Evolutionary conservation across 495 filamentous ascomycete species (phyloP).

Genomic region (Aspergillus mulundensis): DNA sequence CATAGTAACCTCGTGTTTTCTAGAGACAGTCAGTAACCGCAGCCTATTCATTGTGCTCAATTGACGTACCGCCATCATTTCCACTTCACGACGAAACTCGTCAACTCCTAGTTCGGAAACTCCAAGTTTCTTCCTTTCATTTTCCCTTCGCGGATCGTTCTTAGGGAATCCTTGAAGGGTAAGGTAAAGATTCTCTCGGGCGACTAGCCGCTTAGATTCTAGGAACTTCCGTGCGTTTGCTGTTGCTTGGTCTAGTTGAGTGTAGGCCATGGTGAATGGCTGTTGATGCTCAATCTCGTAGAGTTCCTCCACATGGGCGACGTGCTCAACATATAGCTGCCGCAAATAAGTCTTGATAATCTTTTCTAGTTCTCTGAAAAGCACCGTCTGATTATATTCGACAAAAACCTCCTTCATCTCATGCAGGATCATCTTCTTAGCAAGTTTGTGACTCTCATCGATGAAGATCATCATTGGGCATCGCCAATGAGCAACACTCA

Average conservation of each 20-base stretch:
- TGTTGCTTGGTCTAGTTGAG: constrained; percentile 18
- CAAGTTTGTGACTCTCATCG: constrained; percentile 22
- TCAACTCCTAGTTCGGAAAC: constrained; percentile 38
- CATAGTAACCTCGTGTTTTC: constrained; percentile 50
- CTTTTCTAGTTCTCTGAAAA: constrained; percentile 27
- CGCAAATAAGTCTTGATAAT: constrained; percentile 30
- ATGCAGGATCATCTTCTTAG: constrained; percentile 26
- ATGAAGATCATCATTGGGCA: constrained; percentile 30
- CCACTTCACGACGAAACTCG: constrained; percentile 39
- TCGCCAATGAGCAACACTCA: constrained; percentile 40
- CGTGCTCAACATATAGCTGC: constrained; percentile 21
- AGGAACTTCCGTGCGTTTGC: constrained; percentile 11
- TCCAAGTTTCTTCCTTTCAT: constrained; percentile 22
- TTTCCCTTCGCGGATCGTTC: constrained; percentile 13
- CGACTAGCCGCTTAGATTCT: not conserved
- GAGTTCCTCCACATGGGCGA: constrained; percentile 16
- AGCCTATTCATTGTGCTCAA: no score
- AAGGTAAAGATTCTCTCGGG: constrained; percentile 18
- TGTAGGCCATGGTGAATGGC: constrained; percentile 35
- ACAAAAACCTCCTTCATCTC: constrained; percentile 32
- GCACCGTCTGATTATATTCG: constrained; percentile 32
- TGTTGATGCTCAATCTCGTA: constrained; percentile 29
- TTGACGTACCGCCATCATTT: constrained; percentile 48
- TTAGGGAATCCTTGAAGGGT: constrained; percentile 3
- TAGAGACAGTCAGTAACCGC: constrained; percentile 12